Conservation (phyloP, 305 asterid species). For the Lippia alba region DNA sequence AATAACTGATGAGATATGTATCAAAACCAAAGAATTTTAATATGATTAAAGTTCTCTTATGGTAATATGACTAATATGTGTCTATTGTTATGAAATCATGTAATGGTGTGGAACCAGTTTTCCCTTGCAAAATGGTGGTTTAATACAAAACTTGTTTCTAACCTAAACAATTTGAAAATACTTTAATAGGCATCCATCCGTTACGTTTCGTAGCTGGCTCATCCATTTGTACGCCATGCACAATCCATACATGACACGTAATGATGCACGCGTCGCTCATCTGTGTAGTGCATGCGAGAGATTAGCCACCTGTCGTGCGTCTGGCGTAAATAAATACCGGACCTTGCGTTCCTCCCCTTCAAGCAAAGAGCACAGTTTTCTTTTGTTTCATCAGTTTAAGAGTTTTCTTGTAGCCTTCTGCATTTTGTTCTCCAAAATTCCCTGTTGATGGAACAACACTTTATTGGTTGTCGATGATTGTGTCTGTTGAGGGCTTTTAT, state of each 20-base stretch:
- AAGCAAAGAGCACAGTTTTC: not conserved
- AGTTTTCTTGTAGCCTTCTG: not conserved
- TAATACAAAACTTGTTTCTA: not conserved
- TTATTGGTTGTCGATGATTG: not conserved
- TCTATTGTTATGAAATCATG: not conserved
- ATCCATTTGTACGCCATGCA: slow-evolving; percentile 10
- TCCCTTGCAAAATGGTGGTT: not conserved
- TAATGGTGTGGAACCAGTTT: not conserved
- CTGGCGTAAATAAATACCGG: slow-evolving; percentile 15
- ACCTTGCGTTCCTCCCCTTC: slow-evolving; percentile 8
- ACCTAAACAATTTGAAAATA: not conserved
- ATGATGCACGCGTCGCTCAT: not conserved
- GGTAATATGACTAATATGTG: not conserved
- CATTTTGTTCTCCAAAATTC: not conserved
- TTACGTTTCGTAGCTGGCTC: not conserved
- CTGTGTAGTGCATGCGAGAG: slow-evolving; percentile 18
- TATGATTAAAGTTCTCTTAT: not conserved
- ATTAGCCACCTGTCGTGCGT: slow-evolving; percentile 1
- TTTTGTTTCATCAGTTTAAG: slow-evolving; percentile 3
- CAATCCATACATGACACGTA: not conserved
- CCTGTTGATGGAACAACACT: no score
- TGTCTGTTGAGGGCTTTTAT: not conserved
- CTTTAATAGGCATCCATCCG: not conserved
- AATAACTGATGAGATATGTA: not conserved
- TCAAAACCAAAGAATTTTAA: not conserved